Conservation (phyloP, 345 rosid species). For the Anacardium occidentale region DNA sequence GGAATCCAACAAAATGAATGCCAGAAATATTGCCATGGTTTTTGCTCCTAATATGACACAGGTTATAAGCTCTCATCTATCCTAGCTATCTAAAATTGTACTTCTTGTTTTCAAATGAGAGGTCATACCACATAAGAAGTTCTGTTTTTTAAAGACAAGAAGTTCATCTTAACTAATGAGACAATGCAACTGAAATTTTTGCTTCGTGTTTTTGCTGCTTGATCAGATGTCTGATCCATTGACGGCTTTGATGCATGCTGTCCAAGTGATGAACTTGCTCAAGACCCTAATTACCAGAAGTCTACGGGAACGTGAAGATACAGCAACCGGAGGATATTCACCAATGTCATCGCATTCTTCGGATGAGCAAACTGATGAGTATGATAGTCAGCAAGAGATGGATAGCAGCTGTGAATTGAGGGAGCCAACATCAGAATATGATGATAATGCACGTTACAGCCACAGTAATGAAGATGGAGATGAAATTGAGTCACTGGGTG, state of each 20-base stretch:
- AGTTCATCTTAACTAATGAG: background rate
- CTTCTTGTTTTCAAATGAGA: background rate
- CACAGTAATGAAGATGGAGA: slow-evolving; percentile 35
- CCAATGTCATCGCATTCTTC: slow-evolving; percentile 64
- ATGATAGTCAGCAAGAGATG: slow-evolving; percentile 71
- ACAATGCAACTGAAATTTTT: background rate
- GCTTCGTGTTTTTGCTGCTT: background rate
- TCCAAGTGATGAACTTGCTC: slow-evolving; percentile 96
- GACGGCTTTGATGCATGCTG: slow-evolving; percentile 94
- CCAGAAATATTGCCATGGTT: slow-evolving; percentile 93
- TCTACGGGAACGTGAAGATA: slow-evolving; percentile 69
- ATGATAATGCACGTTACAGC: slow-evolving; percentile 39
- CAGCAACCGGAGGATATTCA: slow-evolving; percentile 60
- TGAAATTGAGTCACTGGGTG: slow-evolving; percentile 53
- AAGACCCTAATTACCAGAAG: slow-evolving; percentile 69
- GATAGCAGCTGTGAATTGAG: slow-evolving; percentile 73
- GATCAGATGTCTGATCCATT: slow-evolving; percentile 88
- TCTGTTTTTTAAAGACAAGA: too few species aligned
- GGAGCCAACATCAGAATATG: slow-evolving; percentile 50
- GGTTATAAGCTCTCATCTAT: slow-evolving; percentile 36
- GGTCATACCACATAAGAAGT: background rate
- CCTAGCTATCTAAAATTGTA: background rate
- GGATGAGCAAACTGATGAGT: slow-evolving; percentile 50
- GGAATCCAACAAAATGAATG: slow-evolving; percentile 91
- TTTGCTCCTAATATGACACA: slow-evolving; percentile 97